Evolutionary conservation across 495 filamentous ascomycete species (phyloP), one percentile per base, ranked within the genome.

Genomic region (Parachaetomium inaequale): DNA sequence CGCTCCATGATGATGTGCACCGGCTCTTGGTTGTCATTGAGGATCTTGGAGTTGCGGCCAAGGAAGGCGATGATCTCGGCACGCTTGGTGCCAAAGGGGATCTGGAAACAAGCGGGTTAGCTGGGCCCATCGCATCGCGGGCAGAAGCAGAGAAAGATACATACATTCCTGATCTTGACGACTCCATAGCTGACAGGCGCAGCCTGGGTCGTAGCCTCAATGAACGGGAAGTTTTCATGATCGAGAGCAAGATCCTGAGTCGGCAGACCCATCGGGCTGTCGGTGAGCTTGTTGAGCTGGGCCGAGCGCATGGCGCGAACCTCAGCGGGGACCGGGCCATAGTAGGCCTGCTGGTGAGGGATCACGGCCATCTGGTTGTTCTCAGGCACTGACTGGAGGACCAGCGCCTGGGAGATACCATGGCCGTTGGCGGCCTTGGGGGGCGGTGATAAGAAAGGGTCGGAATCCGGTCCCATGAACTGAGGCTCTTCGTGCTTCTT

Each of bases 1-100:
- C 88, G 86, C 54, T 93, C 90, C 88, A 94, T 91, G 64, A 92
- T 89, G 63, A 94, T 91, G 66, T 94, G 90, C 11, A 93, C 75
- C 0, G 88, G 79, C 55, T 84, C 85, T 7, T 86, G 78, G 2
- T 72, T 65, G 49, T 85, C 82, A 46, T 78, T 76, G 34, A 88
- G 72, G 40, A 90, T 74, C 17, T 77, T 80, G 0, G 87, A 82
- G 61, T 81, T 82, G n/a, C 83, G 82, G n/a, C 88, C 89, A 12
- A 92, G 73, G 67, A 90, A 84, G 14, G 88, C 85, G 34, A 83
- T 73, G 23, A 92, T 79, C 63, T 92, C 88, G 8, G 81, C 63
- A n/a, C 86, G 87, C 4, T 82, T 86, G 34, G 88, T 76, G 3
- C 75, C 71, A 64, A 87, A 93, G 0, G 89, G 89, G 50, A 91